A percentile compares a stretch with the other conserved stretches of the same genome.
phyloP scores from a whole-genome alignment of 2,329 filamentous ascomycete genomes.

The Colletotrichum sp. region DNA sequence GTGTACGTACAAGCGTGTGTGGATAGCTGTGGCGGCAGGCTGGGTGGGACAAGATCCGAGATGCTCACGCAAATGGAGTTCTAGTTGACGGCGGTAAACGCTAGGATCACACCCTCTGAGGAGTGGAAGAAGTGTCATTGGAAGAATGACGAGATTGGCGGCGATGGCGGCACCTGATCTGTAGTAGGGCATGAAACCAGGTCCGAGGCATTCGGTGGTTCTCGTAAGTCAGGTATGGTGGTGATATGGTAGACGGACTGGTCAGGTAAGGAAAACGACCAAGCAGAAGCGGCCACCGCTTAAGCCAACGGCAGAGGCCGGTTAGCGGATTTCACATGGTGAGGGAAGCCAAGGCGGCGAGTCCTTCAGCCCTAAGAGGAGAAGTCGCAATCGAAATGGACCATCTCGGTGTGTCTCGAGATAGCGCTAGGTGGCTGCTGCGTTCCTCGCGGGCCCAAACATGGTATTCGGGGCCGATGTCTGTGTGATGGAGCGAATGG shows the following conservation, averaged over 20 bases:
- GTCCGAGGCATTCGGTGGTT: not conserved
- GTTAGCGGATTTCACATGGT: not conserved
- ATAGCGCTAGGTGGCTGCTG: not conserved
- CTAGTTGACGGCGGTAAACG: not conserved
- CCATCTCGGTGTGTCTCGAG: not conserved
- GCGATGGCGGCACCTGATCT: not conserved
- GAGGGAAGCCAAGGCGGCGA: not conserved
- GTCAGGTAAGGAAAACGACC: not conserved
- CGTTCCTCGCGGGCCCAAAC: not conserved
- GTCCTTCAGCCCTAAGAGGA: not conserved
- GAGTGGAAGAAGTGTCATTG: not conserved
- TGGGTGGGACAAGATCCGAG: constrained; percentile 2
- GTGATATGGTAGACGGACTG: not conserved
- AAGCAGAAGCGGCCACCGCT: not conserved
- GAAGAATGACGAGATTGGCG: not conserved
- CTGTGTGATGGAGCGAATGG: not conserved
- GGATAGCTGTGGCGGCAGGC: not conserved
- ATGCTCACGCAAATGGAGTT: not conserved
- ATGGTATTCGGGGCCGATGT: not conserved
- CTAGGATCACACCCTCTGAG: not conserved
- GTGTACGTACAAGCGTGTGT: not conserved
- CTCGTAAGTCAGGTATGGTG: not conserved
- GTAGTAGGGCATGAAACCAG: not conserved
- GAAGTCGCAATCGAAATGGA: not conserved
- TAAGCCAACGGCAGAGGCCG: not conserved